These are phyloP conservation scores for Serendipita sp. DNA, from an alignment of 768 basidiomycete species.

Conservation along the genomic window DNA sequence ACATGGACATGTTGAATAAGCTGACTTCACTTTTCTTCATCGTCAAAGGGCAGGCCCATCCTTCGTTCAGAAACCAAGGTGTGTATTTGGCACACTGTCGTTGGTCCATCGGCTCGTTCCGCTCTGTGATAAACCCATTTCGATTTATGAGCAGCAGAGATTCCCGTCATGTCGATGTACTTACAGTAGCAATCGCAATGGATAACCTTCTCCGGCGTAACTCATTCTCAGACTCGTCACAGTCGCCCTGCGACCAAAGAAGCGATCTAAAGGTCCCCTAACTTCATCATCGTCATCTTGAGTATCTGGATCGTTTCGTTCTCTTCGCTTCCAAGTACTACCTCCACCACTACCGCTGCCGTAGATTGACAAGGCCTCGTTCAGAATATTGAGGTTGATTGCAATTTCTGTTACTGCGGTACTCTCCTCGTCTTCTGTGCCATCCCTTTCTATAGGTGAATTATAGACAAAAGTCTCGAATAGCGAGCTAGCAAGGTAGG, in stretches of 20 bases:
- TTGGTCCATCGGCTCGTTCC: conserved; percentile 67
- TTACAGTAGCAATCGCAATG: conserved; percentile 65
- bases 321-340: conserved; percentile 32
- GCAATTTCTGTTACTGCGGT: conserved; percentile 45
- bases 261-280: conserved; percentile 36
- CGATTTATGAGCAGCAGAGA: too few species aligned
- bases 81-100: conserved; percentile 72
- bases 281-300: conserved; percentile 27
- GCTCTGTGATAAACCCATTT: conserved; percentile 28
- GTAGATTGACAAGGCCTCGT: conserved; percentile 89
- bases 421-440: conserved; percentile 20
- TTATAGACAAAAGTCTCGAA: conserved; percentile 69
- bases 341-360: conserved; percentile 73
- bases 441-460: conserved; percentile 18
- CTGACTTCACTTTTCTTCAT: conserved; percentile 39
- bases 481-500: conserved; percentile 60
- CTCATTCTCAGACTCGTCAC: conserved; percentile 77
- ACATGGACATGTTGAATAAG: too few species aligned
- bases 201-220: conserved; percentile 64
- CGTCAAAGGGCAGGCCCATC: conserved; percentile 65
- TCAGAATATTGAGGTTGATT: conserved; percentile 64
- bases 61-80: conserved; percentile 75
- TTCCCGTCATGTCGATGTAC: too few species aligned
- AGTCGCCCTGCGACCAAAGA: conserved; percentile 30
- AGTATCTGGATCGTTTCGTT: conserved; percentile 30